Base-by-base conservation (phyloP, 2,329 filamentous ascomycete genomes). In the Colletotrichum navitas region DNA sequence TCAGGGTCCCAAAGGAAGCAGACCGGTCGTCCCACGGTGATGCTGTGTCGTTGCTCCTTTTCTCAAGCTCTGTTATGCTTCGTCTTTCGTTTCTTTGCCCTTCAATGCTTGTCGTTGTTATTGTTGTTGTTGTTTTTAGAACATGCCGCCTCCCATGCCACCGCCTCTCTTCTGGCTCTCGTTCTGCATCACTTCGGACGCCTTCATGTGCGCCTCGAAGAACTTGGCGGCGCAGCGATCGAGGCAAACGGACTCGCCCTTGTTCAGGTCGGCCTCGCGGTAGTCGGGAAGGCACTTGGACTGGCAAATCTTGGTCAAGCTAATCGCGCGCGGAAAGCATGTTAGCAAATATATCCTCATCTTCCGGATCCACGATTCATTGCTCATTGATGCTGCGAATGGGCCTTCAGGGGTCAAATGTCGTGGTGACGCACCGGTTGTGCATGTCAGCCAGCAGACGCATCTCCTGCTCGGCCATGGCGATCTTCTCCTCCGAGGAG, bases 361-460 rank as follows among this genome's bases (percentile, higher is more conserved):
- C 8, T 16, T 12, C 16, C 39, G 18, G 43, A 47, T 41, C 36
- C 47, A 43, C 29, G 7, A 14, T 54, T 21, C n/a, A 41, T 24
- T 29, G 8, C n/a, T 11, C 18, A 18, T 60, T 21, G 43, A 8
- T 4, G 16, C 5, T 16, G 45, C 32, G 8, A 24, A 43, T 5
- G 32, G 3, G 5, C 14, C 18, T 34, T 18, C 5, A n/a, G 26
- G 32, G 18, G 10, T n/a, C 3, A 36, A 43, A 54, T 63, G 24
- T 62, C 21, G 43, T 43, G 56, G 29, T 63, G 63, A 71, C 75
- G 74, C 90, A 98, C 96, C 96, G 93, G 86, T 94, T 95, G 89
- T 97, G 97, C 92, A 98, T 98, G 83, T 98, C 95, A 74, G 94
- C 94, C 77, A 98, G 91, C 88, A 98, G 95, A 85, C 98, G 96